Conservation (phyloP, 805 yeast genomes). For the baker's yeast (Saccharomyces cerevisiae) region DNA sequence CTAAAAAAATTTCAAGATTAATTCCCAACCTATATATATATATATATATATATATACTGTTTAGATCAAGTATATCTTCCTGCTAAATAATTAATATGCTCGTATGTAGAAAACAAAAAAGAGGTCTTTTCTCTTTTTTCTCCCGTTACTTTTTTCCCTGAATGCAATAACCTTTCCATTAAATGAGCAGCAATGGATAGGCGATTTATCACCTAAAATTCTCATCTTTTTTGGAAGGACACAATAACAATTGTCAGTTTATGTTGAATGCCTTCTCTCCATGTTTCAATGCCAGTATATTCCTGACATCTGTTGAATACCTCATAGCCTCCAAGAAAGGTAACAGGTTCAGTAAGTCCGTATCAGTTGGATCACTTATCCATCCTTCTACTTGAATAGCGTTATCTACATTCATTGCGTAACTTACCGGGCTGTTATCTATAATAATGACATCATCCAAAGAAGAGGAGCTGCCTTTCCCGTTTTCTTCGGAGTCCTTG, state of each 20-base stretch:
- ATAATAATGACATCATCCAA: slow-evolving; percentile 56
- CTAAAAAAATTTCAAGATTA: neutral
- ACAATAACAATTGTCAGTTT: slow-evolving; percentile 22
- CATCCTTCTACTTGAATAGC: slow-evolving; percentile 95
- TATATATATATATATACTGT: neutral
- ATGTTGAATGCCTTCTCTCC: slow-evolving; percentile 37
- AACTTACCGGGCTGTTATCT: slow-evolving; percentile 91
- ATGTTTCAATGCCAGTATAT: slow-evolving; percentile 59
- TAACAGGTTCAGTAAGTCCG: slow-evolving; percentile 68
- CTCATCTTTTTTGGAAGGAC: slow-evolving; percentile 16
- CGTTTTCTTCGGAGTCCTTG: slow-evolving; percentile 3
- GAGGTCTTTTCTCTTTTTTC: neutral
- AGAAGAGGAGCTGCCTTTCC: slow-evolving; percentile 1
- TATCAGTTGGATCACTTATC: slow-evolving; percentile 93
- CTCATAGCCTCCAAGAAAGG: slow-evolving; percentile 59
- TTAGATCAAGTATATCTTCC: neutral
- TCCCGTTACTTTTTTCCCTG: neutral
- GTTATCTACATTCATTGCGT: slow-evolving; percentile 72
- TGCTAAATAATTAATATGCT: neutral
- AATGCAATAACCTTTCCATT: neutral
- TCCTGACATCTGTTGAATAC: slow-evolving; percentile 76
- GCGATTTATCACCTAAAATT: neutral
- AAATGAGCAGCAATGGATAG: neutral
- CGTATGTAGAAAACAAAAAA: neutral
- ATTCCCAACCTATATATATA: neutral